These are phyloP conservation scores for Hirschfeldia incana DNA, from an alignment of 345 rosid species.

Conservation along the genomic window DNA sequence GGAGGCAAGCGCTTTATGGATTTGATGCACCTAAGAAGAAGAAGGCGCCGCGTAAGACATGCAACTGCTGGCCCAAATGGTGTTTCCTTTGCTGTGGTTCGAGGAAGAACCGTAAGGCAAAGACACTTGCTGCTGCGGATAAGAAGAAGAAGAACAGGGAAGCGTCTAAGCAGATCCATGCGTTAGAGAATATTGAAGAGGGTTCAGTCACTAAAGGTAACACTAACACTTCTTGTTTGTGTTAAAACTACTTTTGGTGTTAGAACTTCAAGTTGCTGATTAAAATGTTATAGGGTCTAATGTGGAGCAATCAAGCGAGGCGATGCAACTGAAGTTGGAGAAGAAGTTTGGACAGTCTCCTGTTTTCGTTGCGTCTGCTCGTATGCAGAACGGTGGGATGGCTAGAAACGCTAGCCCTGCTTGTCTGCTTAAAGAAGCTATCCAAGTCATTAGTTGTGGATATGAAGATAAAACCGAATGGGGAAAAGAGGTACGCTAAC, in stretches of 20 bases:
- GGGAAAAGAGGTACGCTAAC: slow-evolving; percentile 91
- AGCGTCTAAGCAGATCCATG: slow-evolving; percentile 94
- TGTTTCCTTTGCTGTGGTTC: slow-evolving; percentile 73
- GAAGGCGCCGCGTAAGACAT: slow-evolving; percentile 90
- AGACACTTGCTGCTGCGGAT: slow-evolving; percentile 48
- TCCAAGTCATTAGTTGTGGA: slow-evolving; percentile 98
- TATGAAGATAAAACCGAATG: slow-evolving; percentile 99
- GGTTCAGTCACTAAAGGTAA: slow-evolving; percentile 39
- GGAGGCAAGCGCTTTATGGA: slow-evolving; percentile 94
- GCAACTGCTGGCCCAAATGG: slow-evolving; percentile 99
- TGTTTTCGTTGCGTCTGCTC: slow-evolving; percentile 77
- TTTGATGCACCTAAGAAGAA: slow-evolving; percentile 84
- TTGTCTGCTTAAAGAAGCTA: slow-evolving; percentile 85
- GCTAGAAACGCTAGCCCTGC: slow-evolving; percentile 75
- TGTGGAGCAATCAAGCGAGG: slow-evolving; percentile 58
- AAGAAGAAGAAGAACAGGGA: slow-evolving; percentile 80
- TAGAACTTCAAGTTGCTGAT: slow-evolving; percentile 40
- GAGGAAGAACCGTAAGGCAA: slow-evolving; percentile 72
- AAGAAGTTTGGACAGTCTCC: slow-evolving; percentile 98
- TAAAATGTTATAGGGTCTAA: slow-evolving; percentile 41
- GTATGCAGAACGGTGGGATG: slow-evolving; percentile 78
- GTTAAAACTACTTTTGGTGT: background rate
- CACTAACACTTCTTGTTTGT: slow-evolving; percentile 20
- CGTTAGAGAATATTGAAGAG: slow-evolving; percentile 92
- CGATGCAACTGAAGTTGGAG: slow-evolving; percentile 71